phyloP scores from a whole-genome alignment of 257 asterid species.

The Eustoma russellianum region DNA sequence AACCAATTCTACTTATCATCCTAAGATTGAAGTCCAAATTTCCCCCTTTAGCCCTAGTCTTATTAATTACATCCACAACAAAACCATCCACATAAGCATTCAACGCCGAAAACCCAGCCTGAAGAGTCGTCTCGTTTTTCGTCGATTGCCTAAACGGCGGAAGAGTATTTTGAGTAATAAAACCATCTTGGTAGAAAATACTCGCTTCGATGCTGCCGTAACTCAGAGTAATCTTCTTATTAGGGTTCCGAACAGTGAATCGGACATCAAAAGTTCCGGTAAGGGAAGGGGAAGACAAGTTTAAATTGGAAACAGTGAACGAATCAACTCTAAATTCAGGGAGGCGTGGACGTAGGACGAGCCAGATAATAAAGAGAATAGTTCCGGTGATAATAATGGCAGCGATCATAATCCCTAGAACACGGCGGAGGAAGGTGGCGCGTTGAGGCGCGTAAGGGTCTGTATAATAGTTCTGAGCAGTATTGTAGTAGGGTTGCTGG shows the following conservation, averaged over 20 bases:
- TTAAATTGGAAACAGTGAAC: constrained; percentile 43
- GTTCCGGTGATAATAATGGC: constrained; percentile 43
- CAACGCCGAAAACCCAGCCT: constrained; percentile 53
- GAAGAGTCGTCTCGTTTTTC: constrained; percentile 40
- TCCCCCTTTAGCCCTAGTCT: constrained; percentile 29
- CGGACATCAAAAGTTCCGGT: constrained; percentile 42
- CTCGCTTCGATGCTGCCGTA: constrained; percentile 44
- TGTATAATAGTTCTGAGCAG: constrained; percentile 23
- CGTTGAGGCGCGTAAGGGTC: constrained; percentile 45
- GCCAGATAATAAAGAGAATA: constrained; percentile 64
- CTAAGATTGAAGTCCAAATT: constrained; percentile 47
- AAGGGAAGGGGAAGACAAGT: constrained; percentile 24
- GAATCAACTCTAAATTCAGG: constrained; percentile 74
- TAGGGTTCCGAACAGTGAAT: constrained; percentile 74
- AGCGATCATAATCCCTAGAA: constrained; percentile 45
- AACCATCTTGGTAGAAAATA: constrained; percentile 19
- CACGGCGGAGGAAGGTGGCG: constrained; percentile 64
- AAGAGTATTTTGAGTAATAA: constrained; percentile 14
- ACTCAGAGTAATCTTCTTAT: constrained; percentile 46
- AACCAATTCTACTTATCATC: constrained; percentile 52
- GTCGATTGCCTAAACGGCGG: constrained; percentile 63
- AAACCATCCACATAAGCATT: constrained; percentile 35
- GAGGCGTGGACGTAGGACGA: constrained; percentile 71
- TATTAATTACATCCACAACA: constrained; percentile 39
- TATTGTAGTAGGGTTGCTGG: constrained; percentile 20